Conservation (phyloP, 2,329 filamentous ascomycete species). For the Capronia coronata region DNA sequence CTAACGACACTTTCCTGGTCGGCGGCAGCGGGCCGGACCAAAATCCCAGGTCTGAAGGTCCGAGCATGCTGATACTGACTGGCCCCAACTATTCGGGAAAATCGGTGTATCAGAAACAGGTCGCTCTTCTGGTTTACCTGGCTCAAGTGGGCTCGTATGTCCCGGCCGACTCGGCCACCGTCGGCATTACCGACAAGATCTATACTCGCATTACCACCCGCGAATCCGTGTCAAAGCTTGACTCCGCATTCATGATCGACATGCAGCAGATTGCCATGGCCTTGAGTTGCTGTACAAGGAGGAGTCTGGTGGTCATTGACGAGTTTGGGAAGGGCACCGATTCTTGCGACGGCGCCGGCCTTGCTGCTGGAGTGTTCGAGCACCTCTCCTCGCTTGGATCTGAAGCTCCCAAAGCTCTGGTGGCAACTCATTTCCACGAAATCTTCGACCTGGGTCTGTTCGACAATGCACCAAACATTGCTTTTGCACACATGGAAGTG, state of each 20-base stretch:
- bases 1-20: constrained; percentile 68
- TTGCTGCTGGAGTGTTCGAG: constrained; percentile 57
- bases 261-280: constrained; percentile 78
- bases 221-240: constrained; percentile 58
- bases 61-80: constrained; percentile 73
- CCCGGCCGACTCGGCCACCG: constrained; percentile 65
- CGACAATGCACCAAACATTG: constrained; percentile 43
- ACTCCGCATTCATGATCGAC: constrained; percentile 72
- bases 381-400: constrained; percentile 47
- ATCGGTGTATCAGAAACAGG: constrained; percentile 90
- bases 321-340: constrained; percentile 76
- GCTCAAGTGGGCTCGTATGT: constrained; percentile 91
- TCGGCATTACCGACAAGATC: constrained; percentile 90
- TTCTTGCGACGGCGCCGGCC: constrained; percentile 52
- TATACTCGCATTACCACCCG: constrained; percentile 75
- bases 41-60: constrained; percentile 29
- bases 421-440: constrained; percentile 58
- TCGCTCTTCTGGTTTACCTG: constrained; percentile 83
- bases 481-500: constrained; percentile 56
- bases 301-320: constrained; percentile 81
- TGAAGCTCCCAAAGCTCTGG: constrained; percentile 53
- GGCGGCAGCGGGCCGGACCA: constrained; percentile 47
- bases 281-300: constrained; percentile 64
- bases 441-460: constrained; percentile 49
- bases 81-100: constrained; percentile 97